Evolutionary conservation across 768 basidiomycete genomes (phyloP).

Genomic region (Pleurotus djamor): DNA sequence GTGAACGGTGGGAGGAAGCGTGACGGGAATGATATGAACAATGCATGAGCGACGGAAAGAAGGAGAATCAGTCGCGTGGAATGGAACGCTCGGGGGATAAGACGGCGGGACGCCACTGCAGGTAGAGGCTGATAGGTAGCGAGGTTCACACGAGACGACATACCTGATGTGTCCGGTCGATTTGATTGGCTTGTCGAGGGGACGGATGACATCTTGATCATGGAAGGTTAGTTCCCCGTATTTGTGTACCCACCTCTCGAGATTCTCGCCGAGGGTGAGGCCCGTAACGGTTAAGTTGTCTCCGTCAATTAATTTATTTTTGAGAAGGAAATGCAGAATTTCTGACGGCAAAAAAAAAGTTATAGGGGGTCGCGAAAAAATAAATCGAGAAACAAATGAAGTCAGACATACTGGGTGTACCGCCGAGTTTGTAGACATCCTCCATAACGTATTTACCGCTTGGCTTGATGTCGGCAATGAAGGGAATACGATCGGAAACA

Average conservation of each 20-base stretch:
- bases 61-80: constrained; percentile 4
- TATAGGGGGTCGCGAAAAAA: constrained; percentile 1
- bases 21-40: constrained; percentile 11
- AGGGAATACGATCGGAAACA: constrained; percentile 90
- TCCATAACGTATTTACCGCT: constrained; percentile 99
- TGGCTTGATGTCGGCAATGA: constrained; percentile 95
- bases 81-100: constrained; percentile 9
- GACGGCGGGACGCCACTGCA: constrained; percentile 5
- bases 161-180: constrained; percentile 87
- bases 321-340: constrained; percentile 81
- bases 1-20: constrained; percentile 6
- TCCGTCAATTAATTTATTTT: constrained; percentile 88
- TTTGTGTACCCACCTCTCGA: constrained; percentile 84
- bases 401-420: constrained; percentile 79
- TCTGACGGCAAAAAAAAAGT: constrained; percentile 38
- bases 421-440: constrained; percentile 93
- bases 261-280: constrained; percentile 85
- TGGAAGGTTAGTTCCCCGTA: constrained; percentile 70
- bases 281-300: constrained; percentile 91
- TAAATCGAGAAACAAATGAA: constrained; percentile 3
- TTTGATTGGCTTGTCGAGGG: constrained; percentile 87
- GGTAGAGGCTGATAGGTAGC: background rate
- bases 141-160: constrained; percentile 13
- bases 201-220: constrained; percentile 84
- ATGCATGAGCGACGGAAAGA: constrained; percentile 6